Base-by-base conservation (phyloP, 495 filamentous ascomycete species). In the Podospora bellae-mahoneyi region DNA sequence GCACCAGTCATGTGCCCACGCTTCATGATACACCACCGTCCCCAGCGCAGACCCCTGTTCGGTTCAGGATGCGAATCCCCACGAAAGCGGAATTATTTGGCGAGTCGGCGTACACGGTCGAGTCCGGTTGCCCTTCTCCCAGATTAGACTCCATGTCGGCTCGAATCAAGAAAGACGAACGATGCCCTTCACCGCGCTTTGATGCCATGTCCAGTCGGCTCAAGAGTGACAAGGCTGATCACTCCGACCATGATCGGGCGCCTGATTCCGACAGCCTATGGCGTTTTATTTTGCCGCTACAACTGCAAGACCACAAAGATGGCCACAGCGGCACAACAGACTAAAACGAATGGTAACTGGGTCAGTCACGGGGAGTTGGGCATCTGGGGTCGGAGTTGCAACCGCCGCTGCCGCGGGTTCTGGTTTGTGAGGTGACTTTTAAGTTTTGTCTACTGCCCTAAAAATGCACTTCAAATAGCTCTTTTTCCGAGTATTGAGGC, bases 1-100 rank as follows among this genome's bases (percentile, higher is more conserved):
- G 79, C 54, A 85, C 81, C 5, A 76, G 80, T 3, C 73, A 72
- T 4, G 71, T 13, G 13, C 39, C 13, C 1, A 48, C 39, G 39
- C 10, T 48, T 6, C 39, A 48, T 16, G 39, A 48, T 10, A 10
- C 39, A 16, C 39, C 39, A 16, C 39, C 39, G 39, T 48, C 39
- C 15, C 39, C 39, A 2, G 39, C 15, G 39, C 39, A 48, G 39
- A 48, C 39, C 1, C 39, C 39, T 48, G 13, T 48, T 16, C 39
- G 13, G 39, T 13, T 16, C 13, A 48, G 15, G 15, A 48, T 48
- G 15, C 39, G 30, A 32, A 1, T 32, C 30, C 30, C 30, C 1
- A 32, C 30, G 30, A 32, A 5, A 6, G 30, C 30, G 30, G 30
- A 32, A 32, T 32, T 6, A 4, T 7, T 32, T 32, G 30, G 30